Conservation (phyloP, 192 early-diverging fungal species). For the Rhizophlyctis rosea region DNA sequence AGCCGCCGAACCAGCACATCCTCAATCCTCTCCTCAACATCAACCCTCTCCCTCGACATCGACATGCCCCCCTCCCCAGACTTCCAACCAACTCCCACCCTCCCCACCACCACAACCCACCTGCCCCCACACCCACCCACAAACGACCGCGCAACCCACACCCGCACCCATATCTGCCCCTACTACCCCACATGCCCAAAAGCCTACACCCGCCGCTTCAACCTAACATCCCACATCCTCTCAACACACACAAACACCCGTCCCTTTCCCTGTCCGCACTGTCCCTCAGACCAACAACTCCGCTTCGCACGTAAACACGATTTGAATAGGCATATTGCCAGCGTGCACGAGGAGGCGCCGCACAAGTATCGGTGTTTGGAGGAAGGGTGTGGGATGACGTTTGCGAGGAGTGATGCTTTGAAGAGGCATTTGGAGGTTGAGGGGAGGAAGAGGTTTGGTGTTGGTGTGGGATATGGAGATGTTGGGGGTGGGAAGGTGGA, state of each 20-base stretch:
- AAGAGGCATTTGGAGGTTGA: conserved; percentile 7
- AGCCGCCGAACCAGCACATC: too few species aligned
- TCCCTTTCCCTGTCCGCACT: conserved; percentile 56
- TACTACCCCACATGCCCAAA: conserved; percentile 46
- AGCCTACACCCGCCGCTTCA: conserved; percentile 53
- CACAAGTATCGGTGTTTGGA: conserved; percentile 10
- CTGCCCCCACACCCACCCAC: too few species aligned
- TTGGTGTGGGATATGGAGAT: too few species aligned
- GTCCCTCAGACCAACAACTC: conserved; percentile 33
- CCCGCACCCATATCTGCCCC: background rate
- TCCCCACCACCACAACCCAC: too few species aligned
- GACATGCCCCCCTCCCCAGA: too few species aligned
- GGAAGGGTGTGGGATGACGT: background rate
- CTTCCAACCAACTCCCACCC: too few species aligned
- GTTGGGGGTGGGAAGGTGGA: too few species aligned
- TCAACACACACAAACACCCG: conserved; percentile 37
- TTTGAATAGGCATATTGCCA: conserved; percentile 52
- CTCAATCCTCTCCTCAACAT: too few species aligned
- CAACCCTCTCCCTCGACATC: too few species aligned
- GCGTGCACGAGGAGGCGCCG: background rate
- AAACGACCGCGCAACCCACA: conserved; percentile 3
- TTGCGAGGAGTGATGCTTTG: conserved; percentile 22
- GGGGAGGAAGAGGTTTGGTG: conserved; percentile 2
- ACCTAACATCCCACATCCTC: conserved; percentile 54
- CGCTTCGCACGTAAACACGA: conserved; percentile 69